A percentile compares a stretch with the other conserved stretches of the same genome.
These are phyloP conservation scores for Termitomyces sp. DNA, from an alignment of 768 basidiomycete species.

Conservation along the genomic window DNA sequence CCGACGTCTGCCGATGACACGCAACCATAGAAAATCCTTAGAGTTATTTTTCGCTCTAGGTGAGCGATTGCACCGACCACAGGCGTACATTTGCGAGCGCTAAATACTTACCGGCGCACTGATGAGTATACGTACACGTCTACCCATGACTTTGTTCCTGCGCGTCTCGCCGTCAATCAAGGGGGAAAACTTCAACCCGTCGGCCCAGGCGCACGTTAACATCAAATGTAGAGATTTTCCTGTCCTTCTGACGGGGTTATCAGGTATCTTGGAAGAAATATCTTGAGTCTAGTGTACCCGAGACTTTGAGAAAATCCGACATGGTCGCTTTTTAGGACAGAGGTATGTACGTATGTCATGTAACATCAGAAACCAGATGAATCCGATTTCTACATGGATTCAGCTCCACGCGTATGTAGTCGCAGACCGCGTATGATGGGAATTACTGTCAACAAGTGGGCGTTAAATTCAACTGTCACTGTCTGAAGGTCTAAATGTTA, in stretches of 20 bases:
- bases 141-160: background rate
- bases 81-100: background rate
- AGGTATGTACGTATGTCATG: background rate
- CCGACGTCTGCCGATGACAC: background rate
- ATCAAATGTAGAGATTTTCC: background rate
- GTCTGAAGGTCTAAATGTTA: background rate
- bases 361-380: background rate
- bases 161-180: background rate
- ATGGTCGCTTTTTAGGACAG: background rate
- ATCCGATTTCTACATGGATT: background rate
- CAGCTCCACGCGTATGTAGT: background rate
- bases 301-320: background rate
- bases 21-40: background rate
- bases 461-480: background rate
- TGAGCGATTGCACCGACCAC: background rate
- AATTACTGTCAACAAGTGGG: too few species aligned
- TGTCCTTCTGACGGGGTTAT: background rate
- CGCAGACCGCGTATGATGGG: too few species aligned
- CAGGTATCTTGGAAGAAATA: background rate
- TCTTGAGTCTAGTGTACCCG: background rate
- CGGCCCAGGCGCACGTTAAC: background rate
- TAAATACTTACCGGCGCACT: background rate
- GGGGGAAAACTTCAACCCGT: background rate
- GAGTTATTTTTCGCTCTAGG: background rate
- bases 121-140: background rate